Evolutionary conservation across 2,329 filamentous ascomycete species (phyloP).

Genomic region (Penicillium verrucosum): DNA sequence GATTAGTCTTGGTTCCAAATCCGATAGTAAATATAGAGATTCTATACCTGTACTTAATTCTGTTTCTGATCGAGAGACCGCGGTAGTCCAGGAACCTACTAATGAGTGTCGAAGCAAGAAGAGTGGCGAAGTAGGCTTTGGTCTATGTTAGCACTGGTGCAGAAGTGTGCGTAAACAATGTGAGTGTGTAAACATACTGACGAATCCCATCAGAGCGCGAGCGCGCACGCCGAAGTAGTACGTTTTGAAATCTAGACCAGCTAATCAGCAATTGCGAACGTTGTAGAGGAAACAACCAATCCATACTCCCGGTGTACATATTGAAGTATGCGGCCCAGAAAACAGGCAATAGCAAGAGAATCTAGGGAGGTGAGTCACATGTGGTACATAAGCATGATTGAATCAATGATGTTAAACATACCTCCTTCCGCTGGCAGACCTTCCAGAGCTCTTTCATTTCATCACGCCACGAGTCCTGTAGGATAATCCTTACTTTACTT

Average conservation of each 20-base stretch:
- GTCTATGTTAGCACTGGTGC: not conserved
- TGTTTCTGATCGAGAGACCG: conserved; percentile 37
- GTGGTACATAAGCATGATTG: not conserved
- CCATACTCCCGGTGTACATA: conserved; percentile 40
- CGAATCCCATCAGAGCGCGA: conserved; percentile 48
- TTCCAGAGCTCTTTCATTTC: conserved; percentile 41
- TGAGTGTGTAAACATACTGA: conserved; percentile 23
- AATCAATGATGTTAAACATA: not conserved
- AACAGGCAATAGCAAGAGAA: conserved; percentile 42
- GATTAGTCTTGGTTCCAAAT: not conserved
- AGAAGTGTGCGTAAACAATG: not conserved
- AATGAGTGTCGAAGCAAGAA: conserved; percentile 48
- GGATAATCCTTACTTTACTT: conserved; percentile 37
- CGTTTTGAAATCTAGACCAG: conserved; percentile 46
- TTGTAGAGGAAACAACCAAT: not conserved
- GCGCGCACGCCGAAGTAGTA: conserved; percentile 50
- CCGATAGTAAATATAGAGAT: rapidly evolving
- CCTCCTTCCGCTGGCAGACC: conserved; percentile 21
- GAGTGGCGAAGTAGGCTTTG: conserved; percentile 37
- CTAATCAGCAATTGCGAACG: not conserved
- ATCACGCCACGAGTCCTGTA: conserved; percentile 39
- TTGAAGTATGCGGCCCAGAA: conserved; percentile 49
- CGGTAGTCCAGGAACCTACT: conserved; percentile 47
- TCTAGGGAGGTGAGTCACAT: conserved; percentile 25
- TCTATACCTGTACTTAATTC: conserved; percentile 38